phyloP scores from a whole-genome alignment of 805 yeast genomes.

The Citeromyces matritensis region DNA sequence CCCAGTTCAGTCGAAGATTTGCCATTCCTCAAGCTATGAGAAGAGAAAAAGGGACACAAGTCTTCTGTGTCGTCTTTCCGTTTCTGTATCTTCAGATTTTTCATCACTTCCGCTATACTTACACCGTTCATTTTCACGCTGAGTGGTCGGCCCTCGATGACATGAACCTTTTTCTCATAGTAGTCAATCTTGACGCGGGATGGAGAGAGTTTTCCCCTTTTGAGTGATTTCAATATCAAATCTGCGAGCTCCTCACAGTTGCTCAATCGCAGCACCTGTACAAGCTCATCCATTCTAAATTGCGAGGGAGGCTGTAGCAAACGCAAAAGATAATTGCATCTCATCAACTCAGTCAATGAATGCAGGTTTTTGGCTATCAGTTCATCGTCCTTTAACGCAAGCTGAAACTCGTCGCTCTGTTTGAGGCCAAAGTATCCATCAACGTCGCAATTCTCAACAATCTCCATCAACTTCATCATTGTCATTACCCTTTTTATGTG shows the following conservation, averaged over 20 bases:
- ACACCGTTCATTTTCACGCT: conserved; percentile 2
- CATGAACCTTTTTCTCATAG: conserved; percentile 6
- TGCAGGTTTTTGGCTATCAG: conserved; percentile 1
- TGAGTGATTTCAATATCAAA: conserved; percentile 10
- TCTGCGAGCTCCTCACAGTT: conserved; percentile 7
- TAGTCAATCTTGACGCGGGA: conserved; percentile 11
- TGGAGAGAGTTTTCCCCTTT: conserved; percentile 8
- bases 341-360: conserved; percentile 9
- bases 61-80: not conserved
- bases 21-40: not conserved
- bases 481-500: conserved; percentile 1
- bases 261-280: conserved; percentile 7
- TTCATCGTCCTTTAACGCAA: conserved; percentile 2
- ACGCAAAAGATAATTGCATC: conserved; percentile 8
- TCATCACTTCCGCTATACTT: not conserved
- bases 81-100: not conserved
- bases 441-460: not conserved
- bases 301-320: conserved; percentile 9
- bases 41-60: too few species aligned
- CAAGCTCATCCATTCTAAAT: conserved; percentile 8
- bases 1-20: not conserved
- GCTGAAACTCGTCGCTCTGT: not conserved
- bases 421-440: not conserved
- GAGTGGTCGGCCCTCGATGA: not conserved
- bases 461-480: not conserved